Percentiles rank a stretch among this genome's conserved stretches.
phyloP scores from a whole-genome alignment of 2,329 filamentous ascomycete genomes.

The Calonectria pseudoreteaudii region DNA sequence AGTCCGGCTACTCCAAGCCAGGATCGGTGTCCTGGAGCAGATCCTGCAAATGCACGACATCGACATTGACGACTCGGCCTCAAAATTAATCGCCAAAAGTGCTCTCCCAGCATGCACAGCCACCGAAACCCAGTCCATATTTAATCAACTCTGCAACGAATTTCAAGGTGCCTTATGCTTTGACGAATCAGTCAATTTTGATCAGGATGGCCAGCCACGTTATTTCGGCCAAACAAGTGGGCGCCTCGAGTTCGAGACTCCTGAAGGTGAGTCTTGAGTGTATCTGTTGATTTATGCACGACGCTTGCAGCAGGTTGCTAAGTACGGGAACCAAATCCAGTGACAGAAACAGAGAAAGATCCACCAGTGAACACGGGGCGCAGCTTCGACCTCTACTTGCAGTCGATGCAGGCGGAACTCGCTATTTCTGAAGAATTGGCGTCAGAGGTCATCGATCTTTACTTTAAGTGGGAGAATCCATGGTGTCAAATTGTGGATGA shows the following conservation, averaged over 20 bases:
- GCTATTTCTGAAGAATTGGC: constrained; percentile 32
- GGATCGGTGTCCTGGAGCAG: constrained; percentile 7
- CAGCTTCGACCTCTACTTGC: background rate
- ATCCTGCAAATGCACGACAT: constrained; percentile 4
- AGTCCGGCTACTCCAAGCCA: background rate
- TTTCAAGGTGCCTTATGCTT: constrained; percentile 30
- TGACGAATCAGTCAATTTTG: constrained; percentile 51
- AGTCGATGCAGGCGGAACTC: background rate
- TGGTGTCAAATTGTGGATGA: constrained; percentile 52
- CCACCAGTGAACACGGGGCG: background rate
- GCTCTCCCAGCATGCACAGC: background rate
- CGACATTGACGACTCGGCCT: background rate
- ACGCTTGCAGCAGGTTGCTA: background rate
- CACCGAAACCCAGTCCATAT: background rate
- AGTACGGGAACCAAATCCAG: background rate
- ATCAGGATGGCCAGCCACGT: constrained; percentile 48
- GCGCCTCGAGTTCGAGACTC: constrained; percentile 44
- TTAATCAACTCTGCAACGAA: constrained; percentile 32
- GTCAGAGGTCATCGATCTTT: constrained; percentile 45
- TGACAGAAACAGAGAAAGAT: background rate
- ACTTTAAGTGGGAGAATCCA: constrained; percentile 52
- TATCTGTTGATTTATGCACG: background rate
- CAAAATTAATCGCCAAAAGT: background rate
- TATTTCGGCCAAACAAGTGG: constrained; percentile 53
- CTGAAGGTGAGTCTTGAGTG: background rate